A percentile compares a stretch with the other conserved stretches of the same genome.
phyloP scores from a whole-genome alignment of 1,284 basidiomycete species.

The Mycocalia duriaeana region DNA sequence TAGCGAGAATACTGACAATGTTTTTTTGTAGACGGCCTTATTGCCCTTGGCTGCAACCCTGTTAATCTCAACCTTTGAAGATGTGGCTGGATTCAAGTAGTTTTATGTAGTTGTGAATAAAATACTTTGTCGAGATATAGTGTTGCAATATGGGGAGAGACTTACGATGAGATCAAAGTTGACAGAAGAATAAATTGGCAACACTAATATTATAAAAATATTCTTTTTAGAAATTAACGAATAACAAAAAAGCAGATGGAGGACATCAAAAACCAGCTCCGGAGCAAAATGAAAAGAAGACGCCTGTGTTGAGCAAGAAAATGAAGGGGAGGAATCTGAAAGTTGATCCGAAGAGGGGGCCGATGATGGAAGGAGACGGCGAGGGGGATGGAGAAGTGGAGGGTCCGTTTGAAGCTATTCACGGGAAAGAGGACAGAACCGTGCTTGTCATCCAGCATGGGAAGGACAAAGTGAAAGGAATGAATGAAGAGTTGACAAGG shows the following conservation, averaged over 20 bases:
- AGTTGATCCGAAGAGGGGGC: conserved; percentile 34
- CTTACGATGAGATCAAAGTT: too few relatives aligned
- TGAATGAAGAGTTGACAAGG: conserved; percentile 29
- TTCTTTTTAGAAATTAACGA: too few relatives aligned
- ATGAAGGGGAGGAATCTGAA: conserved; percentile 44
- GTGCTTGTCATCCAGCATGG: neutral
- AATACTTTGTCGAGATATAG: too few relatives aligned
- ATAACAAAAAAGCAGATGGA: conserved; percentile 55
- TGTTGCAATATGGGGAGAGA: too few relatives aligned
- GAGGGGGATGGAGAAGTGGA: conserved; percentile 31
- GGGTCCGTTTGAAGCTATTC: conserved; percentile 1
- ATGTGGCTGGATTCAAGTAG: too few relatives aligned
- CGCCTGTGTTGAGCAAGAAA: conserved; percentile 40
- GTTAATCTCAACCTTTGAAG: too few relatives aligned
- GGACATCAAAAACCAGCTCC: conserved; percentile 66
- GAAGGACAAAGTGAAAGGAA: conserved; percentile 3
- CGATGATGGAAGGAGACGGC: conserved; percentile 23
- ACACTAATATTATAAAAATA: too few relatives aligned
- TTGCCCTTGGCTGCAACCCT: too few relatives aligned
- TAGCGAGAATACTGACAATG: too few relatives aligned
- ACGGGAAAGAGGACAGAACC: conserved; percentile 5
- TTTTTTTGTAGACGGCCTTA: too few relatives aligned
- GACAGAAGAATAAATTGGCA: too few relatives aligned
- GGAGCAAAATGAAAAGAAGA: conserved; percentile 54
- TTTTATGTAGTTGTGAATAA: too few relatives aligned